Evolutionary conservation across 805 yeast species (phyloP).

Genomic region (Wickerhamiella hasegawae): DNA sequence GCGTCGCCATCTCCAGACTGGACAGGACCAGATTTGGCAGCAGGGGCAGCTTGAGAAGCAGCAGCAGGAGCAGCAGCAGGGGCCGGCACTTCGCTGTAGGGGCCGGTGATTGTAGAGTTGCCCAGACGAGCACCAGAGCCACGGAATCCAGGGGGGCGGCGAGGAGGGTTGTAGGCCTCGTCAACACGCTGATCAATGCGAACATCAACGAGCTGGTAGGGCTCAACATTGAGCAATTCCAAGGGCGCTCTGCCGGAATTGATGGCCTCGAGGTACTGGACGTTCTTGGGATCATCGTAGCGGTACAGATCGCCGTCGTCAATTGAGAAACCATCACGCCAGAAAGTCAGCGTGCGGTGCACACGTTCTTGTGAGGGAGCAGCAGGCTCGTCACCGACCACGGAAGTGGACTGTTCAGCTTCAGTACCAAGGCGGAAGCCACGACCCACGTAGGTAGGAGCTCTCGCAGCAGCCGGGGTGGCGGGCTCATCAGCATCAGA

Average conservation of each 20-base stretch:
- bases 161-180: constrained; percentile 65
- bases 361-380: constrained; percentile 32
- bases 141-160: constrained; percentile 46
- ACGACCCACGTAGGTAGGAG: constrained; percentile 15
- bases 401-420: constrained; percentile 8
- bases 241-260: constrained; percentile 87
- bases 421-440: constrained; percentile 23
- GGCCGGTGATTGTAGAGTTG: constrained; percentile 31
- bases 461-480: neutral
- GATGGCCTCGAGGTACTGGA: constrained; percentile 58
- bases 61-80: constrained; percentile 40
- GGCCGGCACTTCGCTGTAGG: constrained; percentile 19
- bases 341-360: constrained; percentile 71
- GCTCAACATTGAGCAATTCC: constrained; percentile 60
- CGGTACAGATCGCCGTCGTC: constrained; percentile 79
- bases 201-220: constrained; percentile 89
- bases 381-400: constrained; percentile 14
- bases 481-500: neutral
- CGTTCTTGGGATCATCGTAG: constrained; percentile 87
- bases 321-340: constrained; percentile 93
- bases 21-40: constrained; percentile 6
- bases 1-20: constrained; percentile 40
- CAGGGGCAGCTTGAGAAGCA: constrained; percentile 8
- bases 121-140: constrained; percentile 83
- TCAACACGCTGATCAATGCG: constrained; percentile 66